Evolutionary conservation across 305 asterid genomes (phyloP).

Genomic region (Ilex paraguariensis): DNA sequence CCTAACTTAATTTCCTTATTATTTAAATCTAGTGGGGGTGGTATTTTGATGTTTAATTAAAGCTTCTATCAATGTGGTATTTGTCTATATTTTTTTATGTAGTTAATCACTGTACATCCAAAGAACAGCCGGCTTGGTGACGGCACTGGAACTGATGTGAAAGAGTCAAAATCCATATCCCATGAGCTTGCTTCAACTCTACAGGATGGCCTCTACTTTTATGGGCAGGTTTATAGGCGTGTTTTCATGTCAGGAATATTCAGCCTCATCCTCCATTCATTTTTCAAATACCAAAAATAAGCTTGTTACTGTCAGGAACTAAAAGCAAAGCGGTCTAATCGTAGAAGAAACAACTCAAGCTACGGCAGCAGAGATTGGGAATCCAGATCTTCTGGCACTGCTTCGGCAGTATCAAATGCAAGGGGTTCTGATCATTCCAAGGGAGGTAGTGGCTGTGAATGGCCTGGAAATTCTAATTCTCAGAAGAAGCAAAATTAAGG

Average conservation of each 20-base stretch:
- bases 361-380: conserved; percentile 43
- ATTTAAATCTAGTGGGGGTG: too few relatives aligned
- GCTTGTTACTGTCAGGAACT: conserved; percentile 53
- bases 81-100: too few relatives aligned
- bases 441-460: conserved; percentile 46
- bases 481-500: conserved; percentile 60
- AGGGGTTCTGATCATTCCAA: conserved; percentile 38
- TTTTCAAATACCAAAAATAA: background rate
- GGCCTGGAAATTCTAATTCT: conserved; percentile 40
- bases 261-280: background rate
- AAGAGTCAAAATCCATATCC: conserved; percentile 52
- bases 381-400: conserved; percentile 34
- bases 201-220: conserved; percentile 79
- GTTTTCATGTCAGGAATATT: background rate
- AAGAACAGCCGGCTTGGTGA: conserved; percentile 49
- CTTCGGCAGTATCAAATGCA: conserved; percentile 33
- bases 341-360: conserved; percentile 34
- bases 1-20: too few relatives aligned
- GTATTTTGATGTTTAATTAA: too few relatives aligned
- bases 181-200: conserved; percentile 78
- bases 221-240: conserved; percentile 66
- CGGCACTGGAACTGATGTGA: conserved; percentile 23
- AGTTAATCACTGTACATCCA: conserved; percentile 4
- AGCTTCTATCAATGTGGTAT: too few relatives aligned
- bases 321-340: conserved; percentile 42